Conservation (phyloP, 169 alveolate species). For the Plasmodium reichenowi region DNA sequence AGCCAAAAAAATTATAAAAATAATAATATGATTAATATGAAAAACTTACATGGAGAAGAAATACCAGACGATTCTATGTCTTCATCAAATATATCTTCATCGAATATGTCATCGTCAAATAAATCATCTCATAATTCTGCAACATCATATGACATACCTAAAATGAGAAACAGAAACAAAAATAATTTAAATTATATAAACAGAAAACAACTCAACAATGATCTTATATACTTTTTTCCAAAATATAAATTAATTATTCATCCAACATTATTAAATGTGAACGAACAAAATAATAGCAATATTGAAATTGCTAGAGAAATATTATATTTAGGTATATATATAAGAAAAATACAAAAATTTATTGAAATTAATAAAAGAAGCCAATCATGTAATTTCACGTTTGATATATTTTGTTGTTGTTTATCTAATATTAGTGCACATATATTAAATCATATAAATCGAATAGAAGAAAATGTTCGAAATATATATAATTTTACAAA, state of each 20-base stretch:
- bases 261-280: conserved; percentile 13
- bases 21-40: too few species aligned
- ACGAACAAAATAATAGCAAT: conserved; percentile 40
- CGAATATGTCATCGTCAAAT: not conserved
- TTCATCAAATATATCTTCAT: not conserved
- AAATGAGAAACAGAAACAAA: not conserved
- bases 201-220: conserved; percentile 7
- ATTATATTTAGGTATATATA: conserved; percentile 37
- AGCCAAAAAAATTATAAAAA: not conserved
- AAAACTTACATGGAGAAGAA: too few species aligned
- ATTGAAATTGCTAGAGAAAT: conserved; percentile 58
- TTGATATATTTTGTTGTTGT: conserved; percentile 70
- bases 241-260: conserved; percentile 47
- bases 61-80: not conserved
- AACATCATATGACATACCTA: conserved; percentile 1
- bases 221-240: conserved; percentile 35
- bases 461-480: conserved; percentile 60
- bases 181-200: not conserved
- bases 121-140: not conserved
- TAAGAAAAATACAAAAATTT: conserved; percentile 59
- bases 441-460: conserved; percentile 52
- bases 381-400: conserved; percentile 54
- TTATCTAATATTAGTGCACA: conserved; percentile 50
- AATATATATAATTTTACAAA: conserved; percentile 68
- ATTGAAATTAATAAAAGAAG: conserved; percentile 69